Base-by-base conservation (phyloP, 2,329 filamentous ascomycete genomes). In the Sarocladium kiliense region DNA sequence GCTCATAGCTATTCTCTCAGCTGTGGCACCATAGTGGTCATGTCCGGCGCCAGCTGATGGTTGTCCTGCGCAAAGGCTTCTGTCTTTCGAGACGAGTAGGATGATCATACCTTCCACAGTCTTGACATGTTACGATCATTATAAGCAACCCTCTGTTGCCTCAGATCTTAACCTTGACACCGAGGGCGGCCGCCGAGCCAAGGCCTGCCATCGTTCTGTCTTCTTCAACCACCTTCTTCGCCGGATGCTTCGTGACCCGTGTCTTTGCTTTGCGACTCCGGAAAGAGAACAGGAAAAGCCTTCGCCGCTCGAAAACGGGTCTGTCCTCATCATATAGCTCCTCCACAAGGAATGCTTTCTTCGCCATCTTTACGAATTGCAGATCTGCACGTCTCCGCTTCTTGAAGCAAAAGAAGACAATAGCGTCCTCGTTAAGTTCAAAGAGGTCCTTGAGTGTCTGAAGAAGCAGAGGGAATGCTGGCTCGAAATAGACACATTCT, bases 401-500 rank as follows among this genome's bases (percentile, higher is more conserved):
- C 78, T 96, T 97, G 78, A 95, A 97, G 75, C 93, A 96, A 73
- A 99, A 97, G 70, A 84, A 87, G 47, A 87, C 69, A 10, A 79
- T 74, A 11, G 81, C 80, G 42, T 76, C 69, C 21, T 87, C 87
- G 68, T 87, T 91, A 42, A 91, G 79, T 16, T 82, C 80, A 60
- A 96, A 77, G 49, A 97, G 77, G 59, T 89, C 84, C 57, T 81
- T 76, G 60, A 97, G 74, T 5, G 93, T 97, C 59, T 84, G 75
- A 65, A 94, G 80, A 47, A 99, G 79, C 32, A 97, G 77, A 27
- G 93, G 92, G 66, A 97, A 97, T 1, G 94, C 90, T 2, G 93
- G 91, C 71, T 97, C 94, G 69, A 96, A 96, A 75, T 97, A 99
- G 50, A 96, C 91, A 72, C 93, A 97, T 70, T 97, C 94, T 39